These are phyloP conservation scores for Fusarium burgessii DNA, from an alignment of 2,329 filamentous ascomycete genomes.

Conservation along the genomic window DNA sequence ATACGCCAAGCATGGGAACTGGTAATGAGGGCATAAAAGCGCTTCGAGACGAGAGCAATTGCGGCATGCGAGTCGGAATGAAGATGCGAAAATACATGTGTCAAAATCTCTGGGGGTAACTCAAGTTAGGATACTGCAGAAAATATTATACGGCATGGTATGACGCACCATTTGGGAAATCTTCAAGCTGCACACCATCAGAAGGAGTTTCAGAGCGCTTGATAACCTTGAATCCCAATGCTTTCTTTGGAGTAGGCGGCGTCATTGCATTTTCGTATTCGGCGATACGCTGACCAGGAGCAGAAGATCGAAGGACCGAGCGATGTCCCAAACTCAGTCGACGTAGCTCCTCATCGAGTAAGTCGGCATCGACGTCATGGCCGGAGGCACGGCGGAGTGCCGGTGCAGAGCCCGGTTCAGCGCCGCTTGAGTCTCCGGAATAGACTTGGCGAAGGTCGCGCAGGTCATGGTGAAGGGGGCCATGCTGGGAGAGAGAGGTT, in stretches of 20 bases:
- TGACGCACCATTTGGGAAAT: conserved; percentile 84
- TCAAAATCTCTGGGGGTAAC: conserved; percentile 79
- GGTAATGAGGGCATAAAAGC: conserved; percentile 88
- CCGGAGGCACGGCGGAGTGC: conserved; percentile 45
- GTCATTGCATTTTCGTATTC: conserved; percentile 72
- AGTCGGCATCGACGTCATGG: conserved; percentile 55
- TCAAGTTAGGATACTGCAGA: conserved; percentile 27
- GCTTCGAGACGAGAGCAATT: conserved; percentile 86
- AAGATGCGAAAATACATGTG: conserved; percentile 90
- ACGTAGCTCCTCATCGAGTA: conserved; percentile 63
- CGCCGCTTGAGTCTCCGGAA: conserved; percentile 51
- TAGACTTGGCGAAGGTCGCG: conserved; percentile 52
- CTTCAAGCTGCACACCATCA: conserved; percentile 59
- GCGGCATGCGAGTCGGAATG: conserved; percentile 85
- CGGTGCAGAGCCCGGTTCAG: conserved; percentile 53
- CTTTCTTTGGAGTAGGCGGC: conserved; percentile 59
- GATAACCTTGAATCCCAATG: conserved; percentile 67
- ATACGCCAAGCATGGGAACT: conserved; percentile 94
- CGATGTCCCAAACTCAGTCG: conserved; percentile 61
- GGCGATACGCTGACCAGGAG: conserved; percentile 65
- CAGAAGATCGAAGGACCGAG: conserved; percentile 46
- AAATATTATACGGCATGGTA: neutral
- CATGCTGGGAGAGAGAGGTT: conserved; percentile 65
- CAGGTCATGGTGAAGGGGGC: conserved; percentile 61
- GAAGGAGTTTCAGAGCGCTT: conserved; percentile 58